Evolutionary conservation across 2,329 filamentous ascomycete species (phyloP).

Genomic region (Diaporthe aspalathi): DNA sequence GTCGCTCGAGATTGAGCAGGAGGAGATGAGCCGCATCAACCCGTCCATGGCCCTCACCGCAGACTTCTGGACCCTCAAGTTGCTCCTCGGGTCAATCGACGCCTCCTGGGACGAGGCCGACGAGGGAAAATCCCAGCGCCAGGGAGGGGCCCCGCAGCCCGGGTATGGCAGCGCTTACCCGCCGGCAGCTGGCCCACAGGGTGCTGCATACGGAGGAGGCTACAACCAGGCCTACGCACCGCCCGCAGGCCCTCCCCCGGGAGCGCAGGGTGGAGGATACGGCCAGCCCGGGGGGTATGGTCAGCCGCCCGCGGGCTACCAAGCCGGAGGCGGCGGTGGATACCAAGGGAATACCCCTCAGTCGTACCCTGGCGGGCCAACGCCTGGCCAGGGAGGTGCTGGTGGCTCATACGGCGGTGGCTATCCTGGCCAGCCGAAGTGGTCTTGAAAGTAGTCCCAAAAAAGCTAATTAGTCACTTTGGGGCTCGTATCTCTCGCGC

Average conservation of each 20-base stretch:
- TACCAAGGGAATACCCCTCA: not conserved
- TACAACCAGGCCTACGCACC: conserved; percentile 1
- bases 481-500: no score
- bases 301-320: conserved; percentile 1
- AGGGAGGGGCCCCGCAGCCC: not conserved
- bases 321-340: not conserved
- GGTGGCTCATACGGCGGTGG: not conserved
- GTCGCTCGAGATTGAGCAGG: conserved; percentile 13
- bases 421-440: conserved; percentile 13
- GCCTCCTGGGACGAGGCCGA: not conserved
- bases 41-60: not conserved
- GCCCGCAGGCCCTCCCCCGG: not conserved
- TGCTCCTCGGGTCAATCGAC: not conserved
- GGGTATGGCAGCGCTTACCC: not conserved
- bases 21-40: conserved; percentile 11
- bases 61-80: conserved; percentile 17
- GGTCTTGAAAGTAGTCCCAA: not conserved
- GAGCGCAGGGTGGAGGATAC: not conserved
- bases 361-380: conserved; percentile 4
- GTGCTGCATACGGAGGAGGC: not conserved
- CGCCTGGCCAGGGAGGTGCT: not conserved
- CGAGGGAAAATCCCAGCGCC: not conserved
- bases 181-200: not conserved
- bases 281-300: not conserved
- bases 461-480: no score